A percentile compares a stretch with the other conserved stretches of the same genome.
These are phyloP conservation scores for Mycena venus DNA, from an alignment of 768 basidiomycete species.

Conservation along the genomic window DNA sequence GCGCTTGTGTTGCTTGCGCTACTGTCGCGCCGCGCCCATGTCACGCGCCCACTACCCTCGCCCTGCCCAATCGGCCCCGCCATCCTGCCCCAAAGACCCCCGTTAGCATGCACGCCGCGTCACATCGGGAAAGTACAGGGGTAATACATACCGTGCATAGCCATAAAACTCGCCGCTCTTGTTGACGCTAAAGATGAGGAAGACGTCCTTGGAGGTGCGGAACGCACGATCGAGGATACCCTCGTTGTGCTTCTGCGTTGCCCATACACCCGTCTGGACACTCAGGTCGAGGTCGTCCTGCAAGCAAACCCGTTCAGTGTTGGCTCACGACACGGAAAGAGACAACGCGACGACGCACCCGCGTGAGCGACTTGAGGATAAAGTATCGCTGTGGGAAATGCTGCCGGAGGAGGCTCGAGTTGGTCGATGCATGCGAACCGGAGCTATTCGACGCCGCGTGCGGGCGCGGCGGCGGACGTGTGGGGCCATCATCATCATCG, in stretches of 20 bases:
- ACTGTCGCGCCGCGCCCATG: conserved; percentile 61
- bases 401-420: conserved; percentile 79
- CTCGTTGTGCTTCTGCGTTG: conserved; percentile 94
- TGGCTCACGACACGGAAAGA: neutral
- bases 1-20: neutral
- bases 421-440: conserved; percentile 84
- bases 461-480: conserved; percentile 27
- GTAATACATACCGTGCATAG: conserved; percentile 78
- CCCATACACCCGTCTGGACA: conserved; percentile 86
- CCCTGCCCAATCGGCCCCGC: conserved; percentile 69
- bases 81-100: conserved; percentile 66
- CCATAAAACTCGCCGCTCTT: conserved; percentile 96
- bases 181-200: conserved; percentile 92
- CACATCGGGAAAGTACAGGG: neutral
- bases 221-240: conserved; percentile 91
- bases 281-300: conserved; percentile 87
- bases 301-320: conserved; percentile 15
- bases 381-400: conserved; percentile 92
- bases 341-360: conserved; percentile 71
- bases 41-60: conserved; percentile 58
- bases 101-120: neutral
- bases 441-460: conserved; percentile 64
- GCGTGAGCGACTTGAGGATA: conserved; percentile 89
- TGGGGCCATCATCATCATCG: neutral
- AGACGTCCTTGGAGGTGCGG: conserved; percentile 89